These are phyloP conservation scores for Alternaria dauci DNA, from an alignment of 2,329 filamentous ascomycete genomes.

Conservation along the genomic window DNA sequence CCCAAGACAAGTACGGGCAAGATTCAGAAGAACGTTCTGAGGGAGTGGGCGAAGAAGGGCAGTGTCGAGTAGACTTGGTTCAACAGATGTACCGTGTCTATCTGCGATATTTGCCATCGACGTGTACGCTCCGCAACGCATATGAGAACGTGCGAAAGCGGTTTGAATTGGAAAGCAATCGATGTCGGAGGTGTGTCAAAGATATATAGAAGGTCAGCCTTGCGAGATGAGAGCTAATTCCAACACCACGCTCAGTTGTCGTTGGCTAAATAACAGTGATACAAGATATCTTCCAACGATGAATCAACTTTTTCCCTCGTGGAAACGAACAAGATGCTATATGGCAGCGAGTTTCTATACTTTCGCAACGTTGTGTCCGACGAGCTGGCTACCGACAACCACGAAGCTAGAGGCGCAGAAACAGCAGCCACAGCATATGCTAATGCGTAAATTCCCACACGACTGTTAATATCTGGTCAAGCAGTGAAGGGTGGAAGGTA, in stretches of 20 bases:
- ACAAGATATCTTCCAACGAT: not conserved
- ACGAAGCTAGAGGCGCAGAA: not conserved
- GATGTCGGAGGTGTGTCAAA: not conserved
- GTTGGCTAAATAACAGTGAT: not conserved
- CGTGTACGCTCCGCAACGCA: not conserved
- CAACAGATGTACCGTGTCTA: not conserved
- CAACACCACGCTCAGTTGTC: not conserved
- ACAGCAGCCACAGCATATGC: not conserved
- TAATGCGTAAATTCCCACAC: not conserved
- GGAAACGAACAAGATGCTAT: not conserved
- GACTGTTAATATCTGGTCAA: too few relatives aligned
- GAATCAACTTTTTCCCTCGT: not conserved
- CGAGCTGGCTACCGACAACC: not conserved
- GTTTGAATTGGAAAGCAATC: not conserved
- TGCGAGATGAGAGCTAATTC: not conserved
- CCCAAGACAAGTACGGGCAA: slow-evolving; percentile 98
- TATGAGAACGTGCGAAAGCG: not conserved
- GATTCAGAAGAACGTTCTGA: slow-evolving; percentile 90
- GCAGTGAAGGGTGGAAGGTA: too few relatives aligned
- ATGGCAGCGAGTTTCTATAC: not conserved
- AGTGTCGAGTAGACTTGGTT: slow-evolving; percentile 45
- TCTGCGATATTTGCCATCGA: not conserved
- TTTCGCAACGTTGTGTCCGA: not conserved
- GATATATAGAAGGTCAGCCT: not conserved
- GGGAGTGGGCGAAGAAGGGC: slow-evolving; percentile 76